Conservation (phyloP, 768 basidiomycete species). For the Collybiopsis luxurians region DNA sequence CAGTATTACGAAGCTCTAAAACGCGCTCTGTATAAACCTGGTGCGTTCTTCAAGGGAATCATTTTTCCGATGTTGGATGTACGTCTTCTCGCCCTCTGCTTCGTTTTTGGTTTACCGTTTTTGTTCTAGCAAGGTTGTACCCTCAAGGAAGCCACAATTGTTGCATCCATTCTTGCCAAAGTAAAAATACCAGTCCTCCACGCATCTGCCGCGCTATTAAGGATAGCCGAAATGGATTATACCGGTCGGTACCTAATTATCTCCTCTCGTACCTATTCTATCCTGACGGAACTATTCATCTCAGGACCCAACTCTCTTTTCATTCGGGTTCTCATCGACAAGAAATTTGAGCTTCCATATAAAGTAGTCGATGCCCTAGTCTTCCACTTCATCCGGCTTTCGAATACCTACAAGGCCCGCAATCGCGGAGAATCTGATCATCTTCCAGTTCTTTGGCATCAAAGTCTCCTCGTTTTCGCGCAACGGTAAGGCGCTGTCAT, state of each 20-base stretch:
- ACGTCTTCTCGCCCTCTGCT: constrained; percentile 20
- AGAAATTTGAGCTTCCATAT: constrained; percentile 97
- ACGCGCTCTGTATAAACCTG: constrained; percentile 91
- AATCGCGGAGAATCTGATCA: constrained; percentile 68
- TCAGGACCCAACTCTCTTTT: constrained; percentile 91
- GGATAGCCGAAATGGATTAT: constrained; percentile 96
- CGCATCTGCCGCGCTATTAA: constrained; percentile 90
- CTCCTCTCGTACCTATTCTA: background rate
- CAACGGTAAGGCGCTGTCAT: constrained; percentile 60
- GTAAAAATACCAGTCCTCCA: constrained; percentile 96
- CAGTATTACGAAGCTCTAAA: constrained; percentile 95
- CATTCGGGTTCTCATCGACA: constrained; percentile 94
- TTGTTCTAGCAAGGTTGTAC: constrained; percentile 66
- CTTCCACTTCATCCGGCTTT: constrained; percentile 96
- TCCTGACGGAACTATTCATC: constrained; percentile 11
- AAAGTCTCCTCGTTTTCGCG: constrained; percentile 89
- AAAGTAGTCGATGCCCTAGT: constrained; percentile 97
- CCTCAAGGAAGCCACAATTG: constrained; percentile 90
- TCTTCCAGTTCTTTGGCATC: constrained; percentile 98
- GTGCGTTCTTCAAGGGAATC: constrained; percentile 97
- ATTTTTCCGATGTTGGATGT: constrained; percentile 95
- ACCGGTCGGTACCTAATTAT: constrained; percentile 50
- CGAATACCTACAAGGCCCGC: constrained; percentile 82
- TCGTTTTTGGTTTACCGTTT: background rate
- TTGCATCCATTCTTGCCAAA: constrained; percentile 87